Conservation (phyloP, 192 early-diverging fungal genomes). For the Podila minutissima region DNA sequence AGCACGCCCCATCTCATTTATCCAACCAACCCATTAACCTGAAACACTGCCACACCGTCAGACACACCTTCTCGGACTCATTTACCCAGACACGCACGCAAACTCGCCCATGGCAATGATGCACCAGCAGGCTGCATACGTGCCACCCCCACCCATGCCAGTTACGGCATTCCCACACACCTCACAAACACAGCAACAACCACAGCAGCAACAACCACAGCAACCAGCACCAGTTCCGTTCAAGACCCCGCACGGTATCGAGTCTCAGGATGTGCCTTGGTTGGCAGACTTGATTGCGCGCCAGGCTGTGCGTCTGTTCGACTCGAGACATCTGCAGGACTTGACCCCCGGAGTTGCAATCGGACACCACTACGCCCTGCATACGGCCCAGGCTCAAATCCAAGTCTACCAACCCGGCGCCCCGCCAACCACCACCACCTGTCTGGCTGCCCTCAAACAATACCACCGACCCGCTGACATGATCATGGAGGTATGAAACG, state of each 20-base stretch:
- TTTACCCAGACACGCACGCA: not conserved
- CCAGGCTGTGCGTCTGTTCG: constrained; percentile 32
- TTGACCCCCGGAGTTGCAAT: constrained; percentile 17
- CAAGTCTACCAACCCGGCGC: not conserved
- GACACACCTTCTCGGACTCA: too few relatives aligned
- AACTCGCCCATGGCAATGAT: not conserved
- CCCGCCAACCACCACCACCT: not conserved
- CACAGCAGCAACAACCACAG: constrained; percentile 1
- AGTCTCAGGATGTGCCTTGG: constrained; percentile 44
- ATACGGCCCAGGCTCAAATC: constrained; percentile 20
- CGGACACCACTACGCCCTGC: constrained; percentile 24
- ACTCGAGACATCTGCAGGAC: constrained; percentile 23
- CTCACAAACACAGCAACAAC: not conserved
- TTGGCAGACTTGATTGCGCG: constrained; percentile 30
- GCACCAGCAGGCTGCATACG: not conserved
- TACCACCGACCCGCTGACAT: constrained; percentile 37
- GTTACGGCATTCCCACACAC: not conserved
- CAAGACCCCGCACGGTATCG: constrained; percentile 23
- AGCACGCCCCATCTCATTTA: too few relatives aligned
- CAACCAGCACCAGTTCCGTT: constrained; percentile 6
- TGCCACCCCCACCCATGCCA: not conserved
- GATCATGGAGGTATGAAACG: constrained; percentile 26
- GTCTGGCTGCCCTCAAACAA: constrained; percentile 31
- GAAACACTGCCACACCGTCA: too few relatives aligned
- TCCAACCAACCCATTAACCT: not conserved